Base-by-base conservation (phyloP, 176 grass and related monocot genomes). In the Dactylis glomerata region DNA sequence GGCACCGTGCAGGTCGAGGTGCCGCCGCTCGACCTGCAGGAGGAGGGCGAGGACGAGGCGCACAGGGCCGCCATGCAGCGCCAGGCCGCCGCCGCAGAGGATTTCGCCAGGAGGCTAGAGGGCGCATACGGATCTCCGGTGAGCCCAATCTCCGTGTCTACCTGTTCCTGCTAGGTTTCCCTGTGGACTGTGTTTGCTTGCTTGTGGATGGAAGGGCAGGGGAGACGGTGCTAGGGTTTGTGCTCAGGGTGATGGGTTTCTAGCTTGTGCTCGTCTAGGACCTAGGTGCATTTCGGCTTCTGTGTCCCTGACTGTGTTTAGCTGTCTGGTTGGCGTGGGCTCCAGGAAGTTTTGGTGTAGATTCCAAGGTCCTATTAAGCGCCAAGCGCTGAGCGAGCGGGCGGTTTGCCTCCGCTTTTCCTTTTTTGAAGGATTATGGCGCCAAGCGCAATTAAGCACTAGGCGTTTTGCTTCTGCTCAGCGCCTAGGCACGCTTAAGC, bases 1-100 rank as follows among this genome's bases (percentile, higher is more conserved):
- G 73, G 78, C 8, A 84, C 78, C 55, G 93, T 95, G 68, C 90
- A 90, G 93, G 93, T 95, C 26, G 85, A 87, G 83, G 93, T 92
- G 56, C 93, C 93, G 76, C 75, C 83, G 11, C 57, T 95, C 71
- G 83, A 79, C 80, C 64, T 50, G 8, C 78, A 67, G 5, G 89
- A 91, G 40, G 89, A 91, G 1, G 89, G 81, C 12, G 89, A 91
- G 49, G 89, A 82, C 64, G 84, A 94, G 83, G 90, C 69, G 8
- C 40, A 80, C 26, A 66, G 90, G 17, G 80, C 86, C 1, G 82
- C 84, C 5, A 76, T 90, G 82, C 93, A 92, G 88, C 85, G 93
- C 36, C 88, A 92, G 50, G 93, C 93, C 34, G 82, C 77, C 27
- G 93, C 86, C 6, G 86, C 90, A 0, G 93, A 92, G 86, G 93